A percentile compares a stretch with the other conserved stretches of the same genome.
phyloP scores from a whole-genome alignment of 257 asterid genomes.

The Jacaranda copaia region DNA sequence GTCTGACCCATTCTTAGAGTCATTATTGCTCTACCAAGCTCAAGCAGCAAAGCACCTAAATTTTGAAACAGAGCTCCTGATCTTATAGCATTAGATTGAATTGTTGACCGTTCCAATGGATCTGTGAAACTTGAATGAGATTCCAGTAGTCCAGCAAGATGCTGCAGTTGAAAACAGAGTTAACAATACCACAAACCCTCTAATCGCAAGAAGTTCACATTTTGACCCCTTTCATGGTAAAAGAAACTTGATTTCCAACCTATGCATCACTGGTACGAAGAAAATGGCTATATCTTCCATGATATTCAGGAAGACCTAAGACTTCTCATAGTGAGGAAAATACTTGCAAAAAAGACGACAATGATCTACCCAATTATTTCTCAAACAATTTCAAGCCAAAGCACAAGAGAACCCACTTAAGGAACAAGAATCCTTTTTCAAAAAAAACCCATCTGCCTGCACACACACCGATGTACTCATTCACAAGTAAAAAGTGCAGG shows the following conservation, averaged over 20 bases:
- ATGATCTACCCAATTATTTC: not conserved
- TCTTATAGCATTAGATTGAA: constrained; percentile 77
- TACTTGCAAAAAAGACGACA: constrained; percentile 3
- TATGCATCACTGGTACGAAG: not conserved
- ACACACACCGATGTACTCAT: not conserved
- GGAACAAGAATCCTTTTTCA: not conserved
- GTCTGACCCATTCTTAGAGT: constrained; percentile 91
- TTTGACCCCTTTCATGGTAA: not conserved
- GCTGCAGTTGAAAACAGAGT: constrained; percentile 55
- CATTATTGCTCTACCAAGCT: constrained; percentile 93
- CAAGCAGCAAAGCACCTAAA: constrained; percentile 86
- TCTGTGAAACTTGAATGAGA: constrained; percentile 67
- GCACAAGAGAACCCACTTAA: not conserved
- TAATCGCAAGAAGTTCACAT: constrained; percentile 5
- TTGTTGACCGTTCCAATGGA: constrained; percentile 69
- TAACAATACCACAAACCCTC: constrained; percentile 26
- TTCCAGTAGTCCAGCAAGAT: constrained; percentile 70
- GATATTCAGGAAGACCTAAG: not conserved
- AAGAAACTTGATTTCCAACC: constrained; percentile 4
- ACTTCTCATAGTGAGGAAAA: not conserved
- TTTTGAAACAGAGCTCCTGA: constrained; percentile 79
- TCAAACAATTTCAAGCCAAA: constrained; percentile 15
- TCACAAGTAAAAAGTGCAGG: not conserved
- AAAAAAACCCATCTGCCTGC: not conserved
- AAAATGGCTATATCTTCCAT: not conserved